Conservation (phyloP, 2,329 filamentous ascomycete species). For the Hypoxylon sp. region DNA sequence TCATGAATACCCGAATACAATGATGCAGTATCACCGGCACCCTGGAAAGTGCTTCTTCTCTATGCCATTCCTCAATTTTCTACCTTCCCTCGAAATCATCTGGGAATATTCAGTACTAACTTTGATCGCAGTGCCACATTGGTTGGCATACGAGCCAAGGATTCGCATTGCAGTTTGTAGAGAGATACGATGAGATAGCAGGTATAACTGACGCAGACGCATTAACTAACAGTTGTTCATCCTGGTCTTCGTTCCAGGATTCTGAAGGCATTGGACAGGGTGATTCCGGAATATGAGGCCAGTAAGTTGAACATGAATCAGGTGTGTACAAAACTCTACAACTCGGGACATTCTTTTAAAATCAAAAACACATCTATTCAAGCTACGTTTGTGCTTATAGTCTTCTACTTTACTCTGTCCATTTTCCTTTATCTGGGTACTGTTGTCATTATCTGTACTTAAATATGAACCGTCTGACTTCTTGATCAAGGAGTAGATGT, state of each 20-base stretch:
- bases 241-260: conserved; percentile 50
- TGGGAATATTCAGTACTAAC: conserved; percentile 9
- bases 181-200: conserved; percentile 51
- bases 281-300: conserved; percentile 53
- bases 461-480: not conserved
- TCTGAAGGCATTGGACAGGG: conserved; percentile 43
- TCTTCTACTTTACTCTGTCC: not conserved
- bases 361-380: not conserved
- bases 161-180: conserved; percentile 67
- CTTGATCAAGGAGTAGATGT: not conserved
- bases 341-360: conserved; percentile 4
- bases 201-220: conserved; percentile 40
- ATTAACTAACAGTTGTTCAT: conserved; percentile 49
- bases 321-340: conserved; percentile 8
- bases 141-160: conserved; percentile 65
- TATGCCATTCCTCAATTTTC: not conserved
- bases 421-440: not conserved
- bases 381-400: conserved; percentile 9
- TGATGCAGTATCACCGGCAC: not conserved
- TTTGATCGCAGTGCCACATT: conserved; percentile 58
- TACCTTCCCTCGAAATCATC: not conserved
- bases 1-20: not conserved
- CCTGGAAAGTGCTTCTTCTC: not conserved
- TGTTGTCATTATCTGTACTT: not conserved
- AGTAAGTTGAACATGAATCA: conserved; percentile 1